A percentile compares a stretch with the other conserved stretches of the same genome.
phyloP scores from a whole-genome alignment of 2,329 filamentous ascomycete species.

The Elsinoe arachidis region DNA sequence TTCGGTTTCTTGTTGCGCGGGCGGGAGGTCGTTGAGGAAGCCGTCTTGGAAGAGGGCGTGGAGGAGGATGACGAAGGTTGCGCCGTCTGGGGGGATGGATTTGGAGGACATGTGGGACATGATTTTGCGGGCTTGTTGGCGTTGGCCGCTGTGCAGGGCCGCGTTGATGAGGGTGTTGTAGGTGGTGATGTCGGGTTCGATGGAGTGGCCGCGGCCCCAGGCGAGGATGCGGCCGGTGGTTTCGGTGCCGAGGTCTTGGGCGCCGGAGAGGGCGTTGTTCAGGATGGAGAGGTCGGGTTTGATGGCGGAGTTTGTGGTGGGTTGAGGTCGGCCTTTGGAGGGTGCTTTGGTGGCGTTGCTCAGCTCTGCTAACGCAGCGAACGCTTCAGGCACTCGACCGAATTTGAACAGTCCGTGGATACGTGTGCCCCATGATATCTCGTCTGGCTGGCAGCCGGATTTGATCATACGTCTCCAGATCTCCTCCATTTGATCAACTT shows the following conservation, averaged over 20 bases:
- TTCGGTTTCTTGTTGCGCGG: constrained; percentile 43
- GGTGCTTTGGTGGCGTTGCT: neutral
- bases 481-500: constrained; percentile 51
- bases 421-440: constrained; percentile 59
- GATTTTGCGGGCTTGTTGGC: constrained; percentile 29
- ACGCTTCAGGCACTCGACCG: constrained; percentile 46
- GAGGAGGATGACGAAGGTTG: constrained; percentile 66
- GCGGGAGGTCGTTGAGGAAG: constrained; percentile 33
- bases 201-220: constrained; percentile 31
- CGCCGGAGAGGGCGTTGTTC: constrained; percentile 59
- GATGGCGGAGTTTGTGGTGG: constrained; percentile 35
- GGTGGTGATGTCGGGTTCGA: constrained; percentile 27
- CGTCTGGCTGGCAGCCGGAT: constrained; percentile 54
- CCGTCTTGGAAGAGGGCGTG: constrained; percentile 48
- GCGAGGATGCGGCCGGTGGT: constrained; percentile 45
- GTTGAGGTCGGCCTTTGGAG: constrained; percentile 8
- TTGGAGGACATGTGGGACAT: constrained; percentile 36
- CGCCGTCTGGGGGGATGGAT: constrained; percentile 40
- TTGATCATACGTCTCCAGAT: constrained; percentile 58
- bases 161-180: constrained; percentile 27
- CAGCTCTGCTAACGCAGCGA: constrained; percentile 60
- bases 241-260: constrained; percentile 27
- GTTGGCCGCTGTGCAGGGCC: constrained; percentile 22
- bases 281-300: constrained; percentile 56
- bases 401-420: constrained; percentile 57